These are phyloP conservation scores for Kockiozyma suomiensis DNA, from an alignment of 805 yeast species.

Conservation along the genomic window DNA sequence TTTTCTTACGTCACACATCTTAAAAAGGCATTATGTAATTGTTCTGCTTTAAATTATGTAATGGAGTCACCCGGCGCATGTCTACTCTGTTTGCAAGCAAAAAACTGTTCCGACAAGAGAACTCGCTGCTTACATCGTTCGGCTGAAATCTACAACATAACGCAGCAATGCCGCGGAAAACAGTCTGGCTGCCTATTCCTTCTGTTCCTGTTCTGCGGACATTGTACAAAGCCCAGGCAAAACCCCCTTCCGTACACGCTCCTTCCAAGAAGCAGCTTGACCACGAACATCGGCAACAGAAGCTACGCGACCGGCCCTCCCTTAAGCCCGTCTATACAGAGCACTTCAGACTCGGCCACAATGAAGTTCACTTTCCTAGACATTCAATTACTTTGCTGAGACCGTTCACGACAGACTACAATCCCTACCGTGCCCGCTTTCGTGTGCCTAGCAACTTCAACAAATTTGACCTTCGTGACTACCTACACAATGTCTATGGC, in stretches of 20 bases:
- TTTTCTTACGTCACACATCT: background rate
- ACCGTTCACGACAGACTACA: slow-evolving; percentile 49
- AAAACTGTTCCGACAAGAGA: background rate
- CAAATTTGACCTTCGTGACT: slow-evolving; percentile 92
- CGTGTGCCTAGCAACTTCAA: slow-evolving; percentile 92
- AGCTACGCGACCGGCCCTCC: slow-evolving; percentile 16
- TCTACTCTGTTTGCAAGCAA: background rate
- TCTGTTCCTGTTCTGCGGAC: slow-evolving; percentile 23
- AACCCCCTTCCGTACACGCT: slow-evolving; percentile 16
- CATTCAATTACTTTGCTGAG: slow-evolving; percentile 79
- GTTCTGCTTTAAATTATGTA: background rate
- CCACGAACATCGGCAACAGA: slow-evolving; percentile 15
- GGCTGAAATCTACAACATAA: background rate
- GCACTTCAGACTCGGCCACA: slow-evolving; percentile 76
- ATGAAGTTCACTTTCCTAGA: slow-evolving; percentile 77
- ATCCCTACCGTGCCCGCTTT: slow-evolving; percentile 93
- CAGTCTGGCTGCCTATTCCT: slow-evolving; percentile 15
- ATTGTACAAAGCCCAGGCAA: slow-evolving; percentile 22
- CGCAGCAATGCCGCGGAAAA: slow-evolving; percentile 8
- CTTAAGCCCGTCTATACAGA: slow-evolving; percentile 17
- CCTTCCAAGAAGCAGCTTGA: slow-evolving; percentile 17
- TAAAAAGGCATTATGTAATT: background rate
- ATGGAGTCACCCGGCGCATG: background rate
- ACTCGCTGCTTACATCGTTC: background rate
- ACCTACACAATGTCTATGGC: slow-evolving; percentile 86